Evolutionary conservation across 768 basidiomycete genomes (phyloP).

Genomic region (Macrolepiota dolichaula): DNA sequence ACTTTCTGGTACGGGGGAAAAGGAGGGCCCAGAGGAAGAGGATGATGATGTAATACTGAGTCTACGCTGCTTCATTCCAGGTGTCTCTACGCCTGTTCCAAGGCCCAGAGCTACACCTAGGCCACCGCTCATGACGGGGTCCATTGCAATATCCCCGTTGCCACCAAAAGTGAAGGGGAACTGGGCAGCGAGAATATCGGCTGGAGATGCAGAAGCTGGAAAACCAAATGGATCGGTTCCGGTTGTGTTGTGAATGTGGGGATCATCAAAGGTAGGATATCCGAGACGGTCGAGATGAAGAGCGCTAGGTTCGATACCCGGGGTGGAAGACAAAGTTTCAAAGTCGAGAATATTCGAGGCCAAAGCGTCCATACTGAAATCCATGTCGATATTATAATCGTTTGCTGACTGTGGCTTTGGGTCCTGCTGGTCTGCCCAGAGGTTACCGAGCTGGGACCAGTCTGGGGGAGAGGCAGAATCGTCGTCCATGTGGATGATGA

Average conservation of each 20-base stretch:
- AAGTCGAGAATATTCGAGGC: conserved; percentile 29
- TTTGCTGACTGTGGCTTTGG: conserved; percentile 41
- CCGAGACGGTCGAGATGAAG: conserved; percentile 44
- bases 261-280: conserved; percentile 23
- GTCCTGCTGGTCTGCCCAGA: conserved; percentile 42
- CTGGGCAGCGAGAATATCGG: conserved; percentile 22
- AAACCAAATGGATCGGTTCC: conserved; percentile 14
- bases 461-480: conserved; percentile 33
- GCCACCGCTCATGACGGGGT: conserved; percentile 15
- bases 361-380: neutral
- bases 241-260: no score
- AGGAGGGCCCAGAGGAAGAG: conserved; percentile 51
- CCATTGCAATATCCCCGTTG: conserved; percentile 20
- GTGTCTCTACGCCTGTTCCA: conserved; percentile 19
- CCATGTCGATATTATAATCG: conserved; percentile 41
- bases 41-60: conserved; percentile 55
- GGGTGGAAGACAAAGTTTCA: conserved; percentile 36
- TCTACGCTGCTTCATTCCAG: conserved; percentile 32
- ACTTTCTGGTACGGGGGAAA: conserved; percentile 47
- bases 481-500: conserved; percentile 48
- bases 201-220: conserved; percentile 16
- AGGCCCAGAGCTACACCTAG: no score
- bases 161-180: conserved; percentile 39
- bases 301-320: conserved; percentile 64
- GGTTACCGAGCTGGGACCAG: conserved; percentile 50